Evolutionary conservation across 768 basidiomycete species (phyloP).

Genomic region (Russula abietina): DNA sequence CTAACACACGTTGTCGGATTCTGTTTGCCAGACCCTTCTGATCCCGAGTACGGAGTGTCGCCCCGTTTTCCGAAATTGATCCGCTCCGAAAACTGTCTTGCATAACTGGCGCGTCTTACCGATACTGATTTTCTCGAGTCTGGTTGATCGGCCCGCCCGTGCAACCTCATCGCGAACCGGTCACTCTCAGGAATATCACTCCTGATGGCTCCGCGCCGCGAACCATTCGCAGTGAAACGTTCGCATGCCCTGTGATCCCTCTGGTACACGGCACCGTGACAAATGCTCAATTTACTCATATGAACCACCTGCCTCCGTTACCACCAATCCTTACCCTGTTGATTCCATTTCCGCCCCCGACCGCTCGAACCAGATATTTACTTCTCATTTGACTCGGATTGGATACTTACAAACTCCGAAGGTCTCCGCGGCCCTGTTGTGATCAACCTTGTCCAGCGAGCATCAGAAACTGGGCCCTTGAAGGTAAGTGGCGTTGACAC

Average conservation of each 20-base stretch:
- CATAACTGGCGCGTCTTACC: background rate
- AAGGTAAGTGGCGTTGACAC: background rate
- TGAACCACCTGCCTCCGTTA: constrained; percentile 19
- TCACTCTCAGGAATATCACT: background rate
- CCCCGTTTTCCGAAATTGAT: background rate
- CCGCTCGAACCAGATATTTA: constrained; percentile 26
- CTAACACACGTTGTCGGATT: too few relatives aligned
- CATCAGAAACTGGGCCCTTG: constrained; percentile 28
- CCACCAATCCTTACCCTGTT: constrained; percentile 17
- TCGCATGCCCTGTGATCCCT: constrained; percentile 4
- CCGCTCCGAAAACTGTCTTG: background rate
- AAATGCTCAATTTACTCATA: background rate
- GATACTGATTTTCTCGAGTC: background rate
- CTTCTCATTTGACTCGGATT: background rate
- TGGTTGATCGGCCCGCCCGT: background rate
- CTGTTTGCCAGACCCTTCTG: too few relatives aligned
- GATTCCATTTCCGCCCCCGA: constrained; percentile 27
- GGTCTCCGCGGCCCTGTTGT: constrained; percentile 30
- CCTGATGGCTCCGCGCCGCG: background rate
- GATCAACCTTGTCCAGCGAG: constrained; percentile 31
- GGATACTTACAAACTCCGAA: constrained; percentile 26
- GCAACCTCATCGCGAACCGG: background rate
- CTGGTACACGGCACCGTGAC: constrained; percentile 1
- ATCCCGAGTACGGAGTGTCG: background rate
- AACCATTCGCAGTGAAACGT: background rate